phyloP scores from a whole-genome alignment of 257 asterid species.

The Solanum okadae region DNA sequence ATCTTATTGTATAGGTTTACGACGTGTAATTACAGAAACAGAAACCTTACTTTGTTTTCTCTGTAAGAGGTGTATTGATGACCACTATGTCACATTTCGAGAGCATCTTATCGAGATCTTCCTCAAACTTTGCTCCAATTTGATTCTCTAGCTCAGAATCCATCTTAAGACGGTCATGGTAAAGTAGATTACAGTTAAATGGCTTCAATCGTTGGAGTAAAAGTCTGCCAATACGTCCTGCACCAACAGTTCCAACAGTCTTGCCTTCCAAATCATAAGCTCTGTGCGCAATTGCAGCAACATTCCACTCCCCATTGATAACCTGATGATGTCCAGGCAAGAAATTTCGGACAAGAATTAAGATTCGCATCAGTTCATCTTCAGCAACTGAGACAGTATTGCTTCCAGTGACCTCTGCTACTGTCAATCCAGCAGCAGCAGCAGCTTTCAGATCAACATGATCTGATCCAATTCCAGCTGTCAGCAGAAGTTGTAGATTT shows the following conservation, averaged over 20 bases:
- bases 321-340: slow-evolving; percentile 89
- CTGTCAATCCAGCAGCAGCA: slow-evolving; percentile 91
- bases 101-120: slow-evolving; percentile 83
- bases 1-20: not conserved
- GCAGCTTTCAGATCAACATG: slow-evolving; percentile 95
- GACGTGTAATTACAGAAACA: not conserved
- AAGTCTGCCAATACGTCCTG: slow-evolving; percentile 84
- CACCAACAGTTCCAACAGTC: slow-evolving; percentile 99
- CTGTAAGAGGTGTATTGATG: slow-evolving; percentile 87
- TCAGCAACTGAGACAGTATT: slow-evolving; percentile 92
- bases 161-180: slow-evolving; percentile 85
- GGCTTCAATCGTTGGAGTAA: slow-evolving; percentile 91
- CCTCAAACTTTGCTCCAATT: slow-evolving; percentile 78
- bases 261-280: slow-evolving; percentile 97
- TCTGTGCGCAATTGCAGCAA: slow-evolving; percentile 77
- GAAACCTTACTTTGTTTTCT: slow-evolving; percentile 64
- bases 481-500: slow-evolving; percentile 74
- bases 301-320: slow-evolving; percentile 84
- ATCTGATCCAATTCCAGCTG: slow-evolving; percentile 98
- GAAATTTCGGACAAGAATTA: slow-evolving; percentile 86
- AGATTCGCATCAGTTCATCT: slow-evolving; percentile 96
- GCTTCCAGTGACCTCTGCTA: slow-evolving; percentile 99
- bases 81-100: slow-evolving; percentile 90
- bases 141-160: slow-evolving; percentile 66
- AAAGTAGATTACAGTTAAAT: slow-evolving; percentile 77